Evolutionary conservation across 2,329 filamentous ascomycete genomes (phyloP), one percentile per base, ranked within the genome.

Genomic region (Aspergillus sojae): DNA sequence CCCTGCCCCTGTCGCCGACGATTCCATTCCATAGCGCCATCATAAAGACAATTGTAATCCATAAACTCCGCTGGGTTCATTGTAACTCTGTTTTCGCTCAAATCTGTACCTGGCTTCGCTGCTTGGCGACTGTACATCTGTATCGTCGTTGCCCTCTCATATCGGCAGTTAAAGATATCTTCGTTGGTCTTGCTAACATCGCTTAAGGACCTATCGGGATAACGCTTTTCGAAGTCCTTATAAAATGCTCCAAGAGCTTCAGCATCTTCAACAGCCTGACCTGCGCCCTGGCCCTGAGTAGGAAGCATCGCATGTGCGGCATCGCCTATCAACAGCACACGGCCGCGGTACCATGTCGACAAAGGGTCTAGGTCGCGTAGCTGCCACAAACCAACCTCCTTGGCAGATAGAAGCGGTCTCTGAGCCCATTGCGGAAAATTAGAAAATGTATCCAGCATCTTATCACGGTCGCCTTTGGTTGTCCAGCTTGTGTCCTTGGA

Each of bases 51-150:
- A n/a, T 68, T 68, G 36, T 65, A 66, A 43, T 68, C 64, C 66
- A 68, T 68, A 39, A 68, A 68, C 54, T 68, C 64, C 3, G 36
- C 66, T 28, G 70, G 69, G 48, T 71, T 70, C 71, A 79, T 73
- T 26, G 70, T 77, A 6, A 80, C 68, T 61, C 71, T 72, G 10
- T 66, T 73, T 28, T 68, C 72, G 0, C 69, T 71, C 36, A 71
- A 66, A 11, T 75, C 77, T 0, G 78, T 79, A 0, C 75, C 79
- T 3, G 79, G 77, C 57, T 70, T 76, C 5, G 78, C 79, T 2
- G 78, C 72, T 53, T 82, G 76, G n/a, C 81, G 75, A 63, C 78
- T 82, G 54, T 81, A 81, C 9, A 66, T 65, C 62, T 82, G 80
- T 11, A 82, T 80, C 34, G 80, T 62, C 21, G 69, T 78, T 0